Evolutionary conservation across 305 asterid species (phyloP).

Genomic region (Striga hermonthica): DNA sequence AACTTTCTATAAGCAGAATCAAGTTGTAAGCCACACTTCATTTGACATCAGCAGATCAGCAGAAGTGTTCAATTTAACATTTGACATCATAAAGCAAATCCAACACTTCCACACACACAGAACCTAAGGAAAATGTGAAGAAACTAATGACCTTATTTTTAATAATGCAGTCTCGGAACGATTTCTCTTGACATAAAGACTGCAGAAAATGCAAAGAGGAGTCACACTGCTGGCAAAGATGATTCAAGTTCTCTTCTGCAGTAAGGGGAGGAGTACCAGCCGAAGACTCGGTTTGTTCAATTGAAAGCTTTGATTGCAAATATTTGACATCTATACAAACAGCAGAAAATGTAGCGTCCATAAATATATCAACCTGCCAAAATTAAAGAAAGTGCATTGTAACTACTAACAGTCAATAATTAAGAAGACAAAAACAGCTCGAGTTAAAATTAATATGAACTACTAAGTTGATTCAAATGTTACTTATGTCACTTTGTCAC

Average conservation of each 20-base stretch:
- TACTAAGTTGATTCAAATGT: background rate
- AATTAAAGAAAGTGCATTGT: conserved; percentile 23
- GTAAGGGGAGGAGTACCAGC: conserved; percentile 42
- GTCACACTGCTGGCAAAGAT: conserved; percentile 97
- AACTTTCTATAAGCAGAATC: conserved; percentile 14
- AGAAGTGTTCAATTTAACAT: too few species aligned
- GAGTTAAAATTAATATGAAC: too few species aligned
- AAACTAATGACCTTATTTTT: conserved; percentile 69
- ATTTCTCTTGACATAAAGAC: conserved; percentile 81
- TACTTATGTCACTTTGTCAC: too few species aligned
- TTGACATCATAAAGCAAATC: conserved; percentile 26
- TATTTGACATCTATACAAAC: conserved; percentile 64
- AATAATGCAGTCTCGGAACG: conserved; percentile 77
- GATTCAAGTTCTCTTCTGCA: conserved; percentile 63
- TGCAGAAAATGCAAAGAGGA: conserved; percentile 89
- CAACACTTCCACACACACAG: conserved; percentile 23
- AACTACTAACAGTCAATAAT: conserved; percentile 10
- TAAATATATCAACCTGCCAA: conserved; percentile 83
- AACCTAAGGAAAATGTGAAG: conserved; percentile 16
- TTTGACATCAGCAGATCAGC: conserved; percentile 21
- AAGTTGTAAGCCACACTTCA: conserved; percentile 23
- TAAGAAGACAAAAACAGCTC: too few species aligned
- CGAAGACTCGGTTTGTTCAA: conserved; percentile 50
- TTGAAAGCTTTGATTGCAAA: conserved; percentile 70
- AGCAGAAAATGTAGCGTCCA: conserved; percentile 84